phyloP scores from a whole-genome alignment of 371 early-diverging fungal species.

The Saksenaea oblongispora region DNA sequence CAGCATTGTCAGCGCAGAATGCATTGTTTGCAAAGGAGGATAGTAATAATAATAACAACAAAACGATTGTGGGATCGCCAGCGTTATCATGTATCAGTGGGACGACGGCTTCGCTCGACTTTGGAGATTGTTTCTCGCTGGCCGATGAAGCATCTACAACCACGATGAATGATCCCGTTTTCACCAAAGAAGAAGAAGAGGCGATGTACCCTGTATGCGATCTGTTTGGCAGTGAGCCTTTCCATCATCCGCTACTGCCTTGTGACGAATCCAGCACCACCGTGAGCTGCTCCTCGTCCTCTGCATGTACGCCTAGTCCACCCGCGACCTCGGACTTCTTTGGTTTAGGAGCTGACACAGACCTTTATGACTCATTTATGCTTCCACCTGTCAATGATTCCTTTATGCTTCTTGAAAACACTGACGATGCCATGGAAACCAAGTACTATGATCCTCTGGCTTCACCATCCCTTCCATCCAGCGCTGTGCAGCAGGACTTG shows the following conservation, averaged over 20 bases:
- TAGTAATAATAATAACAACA: not conserved
- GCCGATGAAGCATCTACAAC: constrained; percentile 29
- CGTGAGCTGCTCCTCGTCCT: constrained; percentile 15
- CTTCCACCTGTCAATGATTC: constrained; percentile 34
- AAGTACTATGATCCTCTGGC: constrained; percentile 15
- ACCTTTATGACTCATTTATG: constrained; percentile 40
- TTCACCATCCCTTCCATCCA: constrained; percentile 26
- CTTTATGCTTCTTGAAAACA: constrained; percentile 9
- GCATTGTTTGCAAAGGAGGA: constrained; percentile 30
- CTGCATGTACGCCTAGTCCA: constrained; percentile 38
- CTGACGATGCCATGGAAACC: constrained; percentile 7
- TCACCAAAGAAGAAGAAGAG: constrained; percentile 8
- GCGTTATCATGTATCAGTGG: constrained; percentile 35
- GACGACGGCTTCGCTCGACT: constrained; percentile 37
- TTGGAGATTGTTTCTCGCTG: constrained; percentile 50
- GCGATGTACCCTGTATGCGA: constrained; percentile 12
- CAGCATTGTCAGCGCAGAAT: constrained; percentile 44
- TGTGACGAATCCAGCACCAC: constrained; percentile 24
- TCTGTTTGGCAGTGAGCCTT: constrained; percentile 4
- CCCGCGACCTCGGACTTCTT: constrained; percentile 22
- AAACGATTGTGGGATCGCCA: constrained; percentile 10
- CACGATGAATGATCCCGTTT: not conserved
- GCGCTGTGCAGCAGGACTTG: constrained; percentile 26
- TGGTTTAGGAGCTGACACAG: constrained; percentile 12
- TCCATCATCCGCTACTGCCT: constrained; percentile 10